phyloP scores from a whole-genome alignment of 1,284 basidiomycete species.

The Malassezia pachydermatis region DNA sequence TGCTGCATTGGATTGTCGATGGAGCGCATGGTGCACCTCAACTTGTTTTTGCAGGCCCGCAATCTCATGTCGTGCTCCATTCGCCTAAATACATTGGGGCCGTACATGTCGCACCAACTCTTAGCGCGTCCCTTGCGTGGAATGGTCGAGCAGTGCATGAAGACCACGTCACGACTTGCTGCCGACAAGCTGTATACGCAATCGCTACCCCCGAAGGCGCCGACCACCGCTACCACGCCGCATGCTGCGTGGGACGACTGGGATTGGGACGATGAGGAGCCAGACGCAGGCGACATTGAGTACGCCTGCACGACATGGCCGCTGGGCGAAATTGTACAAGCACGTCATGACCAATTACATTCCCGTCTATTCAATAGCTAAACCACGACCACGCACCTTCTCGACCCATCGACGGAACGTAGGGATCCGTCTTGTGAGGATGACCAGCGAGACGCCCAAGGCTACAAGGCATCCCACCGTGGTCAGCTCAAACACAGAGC shows the following conservation, averaged over 20 bases:
- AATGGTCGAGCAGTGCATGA: conserved; percentile 14
- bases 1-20: conserved; percentile 64
- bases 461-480: conserved; percentile 26
- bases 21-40: conserved; percentile 61
- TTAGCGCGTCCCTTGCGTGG: conserved; percentile 59
- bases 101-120: conserved; percentile 81
- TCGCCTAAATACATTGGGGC: conserved; percentile 79
- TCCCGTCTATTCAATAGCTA: conserved; percentile 80
- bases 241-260: conserved; percentile 26
- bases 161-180: background rate
- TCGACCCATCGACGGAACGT: background rate
- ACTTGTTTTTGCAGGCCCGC: conserved; percentile 84
- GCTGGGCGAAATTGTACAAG: conserved; percentile 80
- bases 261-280: conserved; percentile 46
- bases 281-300: background rate
- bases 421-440: conserved; percentile 19
- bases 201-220: background rate
- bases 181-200: background rate
- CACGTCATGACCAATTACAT: conserved; percentile 85
- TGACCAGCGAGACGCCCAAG: conserved; percentile 23
- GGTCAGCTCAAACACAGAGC: conserved; percentile 38
- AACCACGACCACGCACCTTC: background rate
- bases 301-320: conserved; percentile 82
- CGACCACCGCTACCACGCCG: background rate
- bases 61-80: conserved; percentile 80